Conservation (phyloP, 345 rosid species). For the Leavenworthia alabamica region DNA sequence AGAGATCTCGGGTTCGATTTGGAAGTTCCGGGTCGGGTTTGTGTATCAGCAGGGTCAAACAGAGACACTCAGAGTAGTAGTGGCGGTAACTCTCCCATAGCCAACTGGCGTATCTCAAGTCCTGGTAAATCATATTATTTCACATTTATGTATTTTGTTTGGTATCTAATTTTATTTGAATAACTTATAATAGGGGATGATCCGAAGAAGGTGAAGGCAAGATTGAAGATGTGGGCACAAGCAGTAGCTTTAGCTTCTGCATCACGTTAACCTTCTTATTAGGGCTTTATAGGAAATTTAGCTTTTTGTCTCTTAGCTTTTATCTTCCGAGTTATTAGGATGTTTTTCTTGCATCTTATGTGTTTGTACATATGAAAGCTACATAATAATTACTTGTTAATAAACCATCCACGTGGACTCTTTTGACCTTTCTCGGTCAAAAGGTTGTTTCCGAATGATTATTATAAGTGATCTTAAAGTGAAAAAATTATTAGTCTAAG, state of each 20-base stretch:
- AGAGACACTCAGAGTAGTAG: conserved; percentile 66
- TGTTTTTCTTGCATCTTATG: not conserved
- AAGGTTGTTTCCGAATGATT: not conserved
- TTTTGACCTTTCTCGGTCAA: not conserved
- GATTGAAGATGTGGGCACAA: conserved; percentile 95
- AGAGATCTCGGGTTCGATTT: conserved; percentile 82
- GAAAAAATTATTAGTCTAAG: not conserved
- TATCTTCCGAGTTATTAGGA: not conserved
- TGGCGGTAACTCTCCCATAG: conserved; percentile 73
- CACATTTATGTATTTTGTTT: not conserved
- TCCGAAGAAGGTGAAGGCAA: conserved; percentile 89
- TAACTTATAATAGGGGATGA: conserved; percentile 59
- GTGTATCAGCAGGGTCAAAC: conserved; percentile 21
- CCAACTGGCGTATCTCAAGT: conserved; percentile 82
- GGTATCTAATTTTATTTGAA: not conserved
- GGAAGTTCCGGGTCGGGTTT: conserved; percentile 58
- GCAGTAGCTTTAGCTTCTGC: conserved; percentile 75
- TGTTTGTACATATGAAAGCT: conserved; percentile 8
- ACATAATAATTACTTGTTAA: not conserved
- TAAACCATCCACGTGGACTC: not conserved
- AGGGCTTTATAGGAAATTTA: not conserved
- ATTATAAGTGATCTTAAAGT: not conserved
- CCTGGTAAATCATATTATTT: conserved; percentile 47
- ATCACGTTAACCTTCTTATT: conserved; percentile 25
- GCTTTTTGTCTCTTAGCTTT: not conserved